Evolutionary conservation across 306 rosid genomes (phyloP).

Genomic region (Fragaria vesca): DNA sequence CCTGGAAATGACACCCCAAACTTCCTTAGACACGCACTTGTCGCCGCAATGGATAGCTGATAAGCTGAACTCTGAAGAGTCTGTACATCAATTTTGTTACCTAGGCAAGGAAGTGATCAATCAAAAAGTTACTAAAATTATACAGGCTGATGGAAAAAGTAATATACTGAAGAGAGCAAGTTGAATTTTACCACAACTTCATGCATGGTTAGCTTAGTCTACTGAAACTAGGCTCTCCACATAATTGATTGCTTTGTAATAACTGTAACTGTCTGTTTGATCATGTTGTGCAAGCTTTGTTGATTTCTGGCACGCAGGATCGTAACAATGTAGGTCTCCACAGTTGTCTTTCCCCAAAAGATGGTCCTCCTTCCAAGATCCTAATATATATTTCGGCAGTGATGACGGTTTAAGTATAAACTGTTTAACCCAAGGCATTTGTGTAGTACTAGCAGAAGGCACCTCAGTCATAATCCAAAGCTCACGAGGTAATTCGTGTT

Average conservation of each 20-base stretch:
- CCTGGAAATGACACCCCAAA: too few relatives aligned
- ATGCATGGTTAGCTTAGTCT: background rate
- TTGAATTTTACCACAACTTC: too few relatives aligned
- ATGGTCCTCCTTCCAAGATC: background rate
- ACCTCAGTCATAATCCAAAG: background rate
- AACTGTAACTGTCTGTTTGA: background rate
- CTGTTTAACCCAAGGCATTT: background rate
- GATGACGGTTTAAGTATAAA: too few relatives aligned
- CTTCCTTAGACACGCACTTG: too few relatives aligned
- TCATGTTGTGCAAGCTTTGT: background rate
- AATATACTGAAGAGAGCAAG: too few relatives aligned
- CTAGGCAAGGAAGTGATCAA: too few relatives aligned
- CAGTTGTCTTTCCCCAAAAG: background rate
- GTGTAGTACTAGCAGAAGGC: background rate
- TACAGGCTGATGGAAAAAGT: too few relatives aligned
- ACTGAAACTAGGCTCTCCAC: background rate
- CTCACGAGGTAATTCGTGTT: background rate
- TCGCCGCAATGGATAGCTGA: too few relatives aligned
- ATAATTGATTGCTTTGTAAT: background rate
- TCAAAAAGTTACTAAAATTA: too few relatives aligned
- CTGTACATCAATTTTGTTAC: too few relatives aligned
- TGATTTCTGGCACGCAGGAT: background rate
- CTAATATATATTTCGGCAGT: background rate
- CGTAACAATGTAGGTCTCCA: background rate
- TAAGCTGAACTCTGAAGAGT: too few relatives aligned